Base-by-base conservation (phyloP, 1,284 basidiomycete genomes). In the Naganishia cerealis region DNA sequence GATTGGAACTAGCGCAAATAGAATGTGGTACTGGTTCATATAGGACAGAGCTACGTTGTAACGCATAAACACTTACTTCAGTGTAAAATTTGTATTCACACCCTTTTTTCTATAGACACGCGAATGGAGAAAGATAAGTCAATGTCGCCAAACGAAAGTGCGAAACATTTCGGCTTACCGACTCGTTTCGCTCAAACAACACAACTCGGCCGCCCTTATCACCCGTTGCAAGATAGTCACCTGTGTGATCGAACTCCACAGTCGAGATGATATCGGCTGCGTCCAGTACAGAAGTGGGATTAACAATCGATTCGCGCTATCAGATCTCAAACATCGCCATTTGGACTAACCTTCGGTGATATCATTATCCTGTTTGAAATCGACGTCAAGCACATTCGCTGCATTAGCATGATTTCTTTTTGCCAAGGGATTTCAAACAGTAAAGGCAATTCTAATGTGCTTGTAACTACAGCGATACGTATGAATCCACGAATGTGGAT, bases 1-100 rank as follows among this genome's bases (percentile, higher is more conserved):
- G 93, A 96, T 85, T 99, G 96, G 80, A 99, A 81, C 79, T 81
- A 58, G n/a, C 13, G 21, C 10, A 13, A 24, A 29, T 21, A 39
- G 16, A 48, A 1, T 24, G 24, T 18, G 6, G 13, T 16, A 56
- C n/a, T 39, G 54, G 16, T 36, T n/a, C 21, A 42, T 24, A 57
- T 9, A 39, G 24, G 54, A 38, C n/a, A 39, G 12, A 12, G 36
- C 43, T 24, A 29, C 18, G 38, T 18, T 53, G 10, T 33, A 36
- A 48, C 21, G 48, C 18, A 18, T 12, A 21, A 4, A 54, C 12
- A 72, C 77, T 56, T 48, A 80, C 81, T 82, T 99, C 96, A 70
- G 96, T 99, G 82, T 99, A 98, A 82, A 99, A 99, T 82, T 98
- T 98, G 88, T 99, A 99, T 83, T 99, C 96, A 85, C 96, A 99